Evolutionary conservation across 2,329 filamentous ascomycete genomes (phyloP).

Genomic region (Pseudogymnoascus sp.): DNA sequence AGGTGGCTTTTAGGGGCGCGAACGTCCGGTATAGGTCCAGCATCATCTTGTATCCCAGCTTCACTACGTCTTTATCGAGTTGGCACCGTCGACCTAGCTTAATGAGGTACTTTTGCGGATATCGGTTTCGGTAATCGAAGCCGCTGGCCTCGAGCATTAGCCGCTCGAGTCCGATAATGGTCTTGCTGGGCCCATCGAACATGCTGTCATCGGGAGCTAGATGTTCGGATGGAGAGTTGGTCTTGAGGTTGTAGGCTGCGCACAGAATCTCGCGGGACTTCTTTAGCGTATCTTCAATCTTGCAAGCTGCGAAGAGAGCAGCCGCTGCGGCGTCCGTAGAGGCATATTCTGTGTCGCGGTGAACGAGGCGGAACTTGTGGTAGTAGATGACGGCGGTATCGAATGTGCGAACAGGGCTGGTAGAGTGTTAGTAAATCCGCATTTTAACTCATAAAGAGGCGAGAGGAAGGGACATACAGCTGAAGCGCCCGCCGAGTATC

Average conservation of each 20-base stretch:
- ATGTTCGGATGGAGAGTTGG: constrained; percentile 47
- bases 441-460: background rate
- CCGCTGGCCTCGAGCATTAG: constrained; percentile 86
- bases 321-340: constrained; percentile 81
- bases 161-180: constrained; percentile 82
- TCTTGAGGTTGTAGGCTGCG: constrained; percentile 77
- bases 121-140: constrained; percentile 87
- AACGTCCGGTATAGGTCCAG: constrained; percentile 91
- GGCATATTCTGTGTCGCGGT: constrained; percentile 79
- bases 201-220: constrained; percentile 76
- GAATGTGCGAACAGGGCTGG: constrained; percentile 79
- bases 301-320: constrained; percentile 85
- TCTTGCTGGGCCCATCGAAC: constrained; percentile 71
- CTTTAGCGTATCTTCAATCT: constrained; percentile 96
- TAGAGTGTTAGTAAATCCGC: background rate
- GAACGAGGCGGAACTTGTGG: constrained; percentile 82
- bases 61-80: constrained; percentile 48
- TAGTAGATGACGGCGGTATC: constrained; percentile 89
- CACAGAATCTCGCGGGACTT: constrained; percentile 91
- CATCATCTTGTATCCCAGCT: constrained; percentile 70
- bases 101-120: constrained; percentile 76
- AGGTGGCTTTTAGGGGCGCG: constrained; percentile 81
- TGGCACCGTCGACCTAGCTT: constrained; percentile 55
- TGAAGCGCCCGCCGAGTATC: constrained; percentile 70
- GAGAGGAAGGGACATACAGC: constrained; percentile 49